phyloP scores from a whole-genome alignment of 805 yeast genomes.

The Schizosaccharomyces octosporus region DNA sequence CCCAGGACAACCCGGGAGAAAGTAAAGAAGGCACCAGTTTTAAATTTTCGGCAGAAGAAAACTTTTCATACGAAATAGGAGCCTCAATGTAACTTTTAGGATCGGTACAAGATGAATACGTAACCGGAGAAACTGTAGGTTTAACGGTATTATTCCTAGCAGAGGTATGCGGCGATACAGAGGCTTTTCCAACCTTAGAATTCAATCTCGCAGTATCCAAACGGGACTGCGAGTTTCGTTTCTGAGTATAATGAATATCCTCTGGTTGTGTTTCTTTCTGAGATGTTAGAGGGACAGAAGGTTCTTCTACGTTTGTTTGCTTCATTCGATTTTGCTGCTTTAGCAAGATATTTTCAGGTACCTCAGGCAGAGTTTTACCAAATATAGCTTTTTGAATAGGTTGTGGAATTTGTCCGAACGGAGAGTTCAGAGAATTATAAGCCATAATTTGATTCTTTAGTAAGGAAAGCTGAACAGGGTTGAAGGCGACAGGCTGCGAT shows the following conservation, averaged over 20 bases:
- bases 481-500: neutral
- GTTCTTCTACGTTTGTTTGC: too few relatives aligned
- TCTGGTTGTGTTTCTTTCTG: neutral
- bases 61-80: neutral
- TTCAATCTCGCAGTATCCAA: neutral
- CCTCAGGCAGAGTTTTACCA: neutral
- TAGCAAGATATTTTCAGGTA: neutral
- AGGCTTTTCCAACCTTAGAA: neutral
- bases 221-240: neutral
- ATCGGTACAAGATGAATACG: neutral
- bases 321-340: neutral
- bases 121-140: neutral
- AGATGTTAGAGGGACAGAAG: neutral
- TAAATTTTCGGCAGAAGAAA: neutral
- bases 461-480: neutral
- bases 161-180: neutral
- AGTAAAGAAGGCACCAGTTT: neutral
- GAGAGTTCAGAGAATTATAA: neutral
- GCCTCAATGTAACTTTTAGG: neutral
- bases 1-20: neutral
- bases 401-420: neutral
- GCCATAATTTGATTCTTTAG: slow-evolving; percentile 1
- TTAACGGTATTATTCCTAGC: neutral
- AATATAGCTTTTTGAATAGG: neutral
- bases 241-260: too few relatives aligned